Evolutionary conservation across 2,329 filamentous ascomycete species (phyloP).

Genomic region (Coniochaeta ligniaria): DNA sequence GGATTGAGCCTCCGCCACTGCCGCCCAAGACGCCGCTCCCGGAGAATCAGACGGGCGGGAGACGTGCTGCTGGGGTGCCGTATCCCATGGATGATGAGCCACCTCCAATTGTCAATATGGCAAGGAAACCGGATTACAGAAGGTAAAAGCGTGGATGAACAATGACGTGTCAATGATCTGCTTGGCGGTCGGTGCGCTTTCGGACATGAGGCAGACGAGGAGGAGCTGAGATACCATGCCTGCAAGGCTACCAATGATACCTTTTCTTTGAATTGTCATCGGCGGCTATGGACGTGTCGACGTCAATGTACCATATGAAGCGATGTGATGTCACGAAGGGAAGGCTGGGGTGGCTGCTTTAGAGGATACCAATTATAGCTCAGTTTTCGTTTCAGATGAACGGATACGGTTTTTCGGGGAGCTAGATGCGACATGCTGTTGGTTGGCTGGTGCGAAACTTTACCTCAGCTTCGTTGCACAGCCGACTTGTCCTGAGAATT

Average conservation of each 20-base stretch:
- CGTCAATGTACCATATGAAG: neutral
- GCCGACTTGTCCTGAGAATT: neutral
- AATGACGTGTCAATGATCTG: neutral
- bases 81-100: constrained; percentile 76
- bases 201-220: neutral
- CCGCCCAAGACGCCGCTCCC: constrained; percentile 72
- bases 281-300: neutral
- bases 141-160: constrained; percentile 11
- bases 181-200: neutral
- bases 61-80: constrained; percentile 43
- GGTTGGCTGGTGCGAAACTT: neutral
- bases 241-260: neutral
- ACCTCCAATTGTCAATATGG: constrained; percentile 79
- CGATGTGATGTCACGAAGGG: neutral
- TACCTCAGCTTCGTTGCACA: neutral
- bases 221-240: neutral
- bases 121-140: constrained; percentile 71
- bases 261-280: neutral
- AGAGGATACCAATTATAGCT: constrained; percentile 2
- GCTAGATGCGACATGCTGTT: neutral
- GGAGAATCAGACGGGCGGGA: constrained; percentile 32
- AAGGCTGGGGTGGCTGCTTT: constrained; percentile 1
- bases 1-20: constrained; percentile 59
- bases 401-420: neutral
- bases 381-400: neutral